Evolutionary conservation across 495 filamentous ascomycete genomes (phyloP).

Genomic region (Neurospora sp.): DNA sequence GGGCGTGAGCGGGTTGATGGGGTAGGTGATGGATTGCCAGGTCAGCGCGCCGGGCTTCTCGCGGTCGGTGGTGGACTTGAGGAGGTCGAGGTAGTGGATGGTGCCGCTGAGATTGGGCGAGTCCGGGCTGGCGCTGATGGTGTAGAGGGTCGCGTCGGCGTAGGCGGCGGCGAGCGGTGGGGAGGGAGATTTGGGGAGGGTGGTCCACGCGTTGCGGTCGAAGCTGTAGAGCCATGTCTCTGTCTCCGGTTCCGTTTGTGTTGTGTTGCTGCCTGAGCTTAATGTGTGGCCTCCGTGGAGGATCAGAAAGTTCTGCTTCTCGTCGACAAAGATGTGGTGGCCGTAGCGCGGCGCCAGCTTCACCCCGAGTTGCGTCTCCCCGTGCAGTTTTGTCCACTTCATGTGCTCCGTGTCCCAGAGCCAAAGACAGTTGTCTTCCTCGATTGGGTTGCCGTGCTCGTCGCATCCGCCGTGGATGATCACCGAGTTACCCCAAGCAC

Average conservation of each 20-base stretch:
- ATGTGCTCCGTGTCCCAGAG: slow-evolving; percentile 32
- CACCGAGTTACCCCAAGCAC: slow-evolving; percentile 24
- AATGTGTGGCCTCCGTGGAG: slow-evolving; percentile 29
- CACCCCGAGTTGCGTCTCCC: slow-evolving; percentile 12
- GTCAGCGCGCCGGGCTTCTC: slow-evolving; percentile 13
- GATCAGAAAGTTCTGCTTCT: slow-evolving; percentile 26
- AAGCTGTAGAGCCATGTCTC: slow-evolving; percentile 42
- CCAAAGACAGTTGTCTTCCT: slow-evolving; percentile 38
- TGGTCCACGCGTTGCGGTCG: slow-evolving; percentile 30
- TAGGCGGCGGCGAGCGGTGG: slow-evolving; percentile 27
- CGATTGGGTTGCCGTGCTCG: slow-evolving; percentile 20
- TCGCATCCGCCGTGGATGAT: slow-evolving; percentile 38
- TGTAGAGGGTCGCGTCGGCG: slow-evolving; percentile 31
- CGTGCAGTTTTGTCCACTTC: slow-evolving; percentile 19
- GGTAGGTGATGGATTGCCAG: slow-evolving; percentile 37
- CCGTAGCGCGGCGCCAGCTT: slow-evolving; percentile 13
- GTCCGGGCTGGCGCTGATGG: slow-evolving; percentile 20
- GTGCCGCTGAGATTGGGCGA: slow-evolving; percentile 25
- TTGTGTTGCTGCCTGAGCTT: slow-evolving; percentile 1
- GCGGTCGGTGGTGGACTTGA: slow-evolving; percentile 18
- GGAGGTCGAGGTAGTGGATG: slow-evolving; percentile 33
- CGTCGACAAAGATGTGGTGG: slow-evolving; percentile 16
- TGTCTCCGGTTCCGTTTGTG: not conserved
- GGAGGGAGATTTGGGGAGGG: slow-evolving; percentile 28
- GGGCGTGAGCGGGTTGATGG: slow-evolving; percentile 35